Evolutionary conservation across 129 eudicot species (phyloP), one percentile per base, ranked within the genome.

Genomic region (Artemisia annua): DNA sequence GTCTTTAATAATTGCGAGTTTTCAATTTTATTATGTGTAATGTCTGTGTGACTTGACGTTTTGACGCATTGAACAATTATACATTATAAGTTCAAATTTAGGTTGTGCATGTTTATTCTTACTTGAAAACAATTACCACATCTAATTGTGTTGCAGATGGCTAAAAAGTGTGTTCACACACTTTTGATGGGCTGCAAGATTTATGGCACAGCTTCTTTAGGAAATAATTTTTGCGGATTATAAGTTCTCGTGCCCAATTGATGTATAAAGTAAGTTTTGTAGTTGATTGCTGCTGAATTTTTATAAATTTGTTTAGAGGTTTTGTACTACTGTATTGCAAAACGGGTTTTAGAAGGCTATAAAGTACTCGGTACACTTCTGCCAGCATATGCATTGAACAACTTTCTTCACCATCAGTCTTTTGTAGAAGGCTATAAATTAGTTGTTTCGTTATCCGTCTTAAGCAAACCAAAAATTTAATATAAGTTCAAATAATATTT

Each of bases 181-280:
- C 63, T 58, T 58, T 4, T 24, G 16, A 61, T 28, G 66, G 17
- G 66, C 66, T 61, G 46, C 66, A 61, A 61, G 46, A 2, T n/a
- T 28, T 14, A 28, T 61, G 48, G 17, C n/a, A n/a, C 11, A 61
- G 19, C n/a, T 61, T 9, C 32, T 10, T 11, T 61, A 24, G n/a
- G 44, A 61, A 61, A 18, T 30, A 28, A 18, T 61, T 61, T 15
- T 13, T 14, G 18, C 32, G 48, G 48, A 61, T 5, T 28, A 30
- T 28, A 28, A 28, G 15, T 43, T 61, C 48, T 28, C 48, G 8
- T 12, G 16, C 20, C 32, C 3, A 17, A 15, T 30, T 61, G 48
- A 14, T 61, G 2, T 28, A 61, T 39, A 39, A 39, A 7, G 57
- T 61, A 15, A 61, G 66, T 26, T 60, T 60, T 60, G 66, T 61